Evolutionary conservation across 2,329 filamentous ascomycete species (phyloP), one percentile per base, ranked within the genome.

Genomic region (Plectosphaerella sp.): DNA sequence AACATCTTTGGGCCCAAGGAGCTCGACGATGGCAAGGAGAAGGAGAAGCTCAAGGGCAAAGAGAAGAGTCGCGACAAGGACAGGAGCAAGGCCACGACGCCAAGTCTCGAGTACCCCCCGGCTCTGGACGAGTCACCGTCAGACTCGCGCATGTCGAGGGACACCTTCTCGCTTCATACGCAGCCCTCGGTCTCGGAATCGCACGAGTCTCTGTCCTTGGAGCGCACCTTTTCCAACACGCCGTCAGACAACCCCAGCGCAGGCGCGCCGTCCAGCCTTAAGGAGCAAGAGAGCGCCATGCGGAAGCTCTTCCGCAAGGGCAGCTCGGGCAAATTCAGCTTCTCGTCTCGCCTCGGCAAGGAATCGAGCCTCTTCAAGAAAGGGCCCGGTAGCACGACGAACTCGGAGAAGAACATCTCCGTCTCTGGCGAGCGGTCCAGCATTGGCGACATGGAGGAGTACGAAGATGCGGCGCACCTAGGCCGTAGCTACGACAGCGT

Each of bases 291-390:
- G 49, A 81, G 82, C 56, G 79, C 81, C 50, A 70, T 85, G 58
- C 72, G 77, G 62, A 80, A 84, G 63, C 72, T 87, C 47, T 78
- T 87, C 52, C 79, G 83, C 33, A 87, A 87, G 68, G 80, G 83
- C 48, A 85, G 81, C 64, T 83, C 82, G 7, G 77, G 80, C 66
- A 86, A 86, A 68, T 86, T 86, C 64, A 82, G 80, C 64, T 71
- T 86, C 54, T 77, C 82, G 12, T 82, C 80, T 47, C 66, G 80
- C 53, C 61, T 79, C 18, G 73, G 74, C 49, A 86, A 82, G 60
- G 77, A 80, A 46, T 74, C 76, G 25, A 65, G 71, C 10, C 66
- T 81, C 24, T 82, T 82, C 59, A 83, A 85, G 72, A 85, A 84
- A 60, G 79, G 78, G 3, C 72, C 78, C 6, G 76, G 80, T 47